Base-by-base conservation (phyloP, 2,329 filamentous ascomycete species). In the Aspergillus felis region DNA sequence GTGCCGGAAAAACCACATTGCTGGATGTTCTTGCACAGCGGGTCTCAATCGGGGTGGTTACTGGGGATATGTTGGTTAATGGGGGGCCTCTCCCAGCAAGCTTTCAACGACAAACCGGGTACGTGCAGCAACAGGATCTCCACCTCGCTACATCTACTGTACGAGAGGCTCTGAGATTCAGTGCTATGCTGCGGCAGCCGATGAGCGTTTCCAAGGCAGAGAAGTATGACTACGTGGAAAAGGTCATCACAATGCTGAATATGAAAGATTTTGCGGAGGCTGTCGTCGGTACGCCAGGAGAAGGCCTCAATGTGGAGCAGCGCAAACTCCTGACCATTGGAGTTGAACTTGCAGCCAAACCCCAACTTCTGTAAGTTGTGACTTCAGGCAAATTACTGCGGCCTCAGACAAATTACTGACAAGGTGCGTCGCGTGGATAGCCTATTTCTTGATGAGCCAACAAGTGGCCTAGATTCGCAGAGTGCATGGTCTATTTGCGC, bases 201-300 rank as follows among this genome's bases (percentile, higher is more conserved):
- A 85, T 84, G 46, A 78, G 87, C 8, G 83, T 91, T 7, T 80
- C 90, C 0, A 81, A 79, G 17, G 75, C 81, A 14, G 91, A 96
- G 68, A 96, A 96, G 79, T 77, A 92, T 10, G 85, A 84, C 1
- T 96, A 94, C 63, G 91, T 95, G 24, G 88, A 94, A 44, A 88
- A 95, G 27, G 68, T 74, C 0, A 96, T 97, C 68, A 88, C 89
- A 72, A 84, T 96, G 58, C 79, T 97, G 22, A 90, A 92, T 38
- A 96, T 96, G 92, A 81, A 90, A 57, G 87, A 91, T 53, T 96
- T 93, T 66, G 89, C 91, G 17, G 90, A 94, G 67, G 92, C 92
- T 7, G 82, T 96, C 53, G 90, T 96, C 54, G 92, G 92, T 77
- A 87, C 90, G 22, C 90, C 25, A 27, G 25, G 25, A 25, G 24